These are phyloP conservation scores for Stemphylium lycopersici DNA, from an alignment of 2,329 filamentous ascomycete genomes.

Conservation along the genomic window DNA sequence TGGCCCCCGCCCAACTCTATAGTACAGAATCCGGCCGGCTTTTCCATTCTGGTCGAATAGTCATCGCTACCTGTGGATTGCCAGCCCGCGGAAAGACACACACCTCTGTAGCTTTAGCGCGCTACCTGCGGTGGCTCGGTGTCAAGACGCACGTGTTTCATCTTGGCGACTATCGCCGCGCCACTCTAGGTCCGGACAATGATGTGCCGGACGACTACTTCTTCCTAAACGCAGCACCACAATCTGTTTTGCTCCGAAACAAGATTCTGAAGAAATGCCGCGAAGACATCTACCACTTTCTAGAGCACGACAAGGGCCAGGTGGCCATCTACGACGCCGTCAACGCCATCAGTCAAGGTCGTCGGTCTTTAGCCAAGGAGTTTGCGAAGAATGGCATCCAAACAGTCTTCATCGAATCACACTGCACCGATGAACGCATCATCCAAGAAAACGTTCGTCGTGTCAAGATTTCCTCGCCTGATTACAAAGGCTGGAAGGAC, in stretches of 20 bases:
- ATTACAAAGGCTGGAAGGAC: constrained; percentile 92
- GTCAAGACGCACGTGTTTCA: constrained; percentile 99
- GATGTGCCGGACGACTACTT: constrained; percentile 97
- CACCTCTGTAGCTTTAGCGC: constrained; percentile 91
- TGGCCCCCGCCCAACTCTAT: constrained; percentile 96
- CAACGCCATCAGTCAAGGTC: constrained; percentile 83
- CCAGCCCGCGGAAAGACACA: constrained; percentile 98
- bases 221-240: constrained; percentile 89
- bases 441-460: constrained; percentile 95
- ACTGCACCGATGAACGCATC: constrained; percentile 89
- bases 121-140: constrained; percentile 94
- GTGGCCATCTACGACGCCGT: constrained; percentile 99
- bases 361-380: constrained; percentile 87
- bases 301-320: constrained; percentile 97
- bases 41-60: constrained; percentile 96
- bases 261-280: constrained; percentile 98
- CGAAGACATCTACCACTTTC: constrained; percentile 94
- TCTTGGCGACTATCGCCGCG: constrained; percentile 92
- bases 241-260: constrained; percentile 90
- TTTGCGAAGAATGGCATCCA: constrained; percentile 97
- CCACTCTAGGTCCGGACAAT: constrained; percentile 81
- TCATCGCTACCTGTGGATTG: constrained; percentile 94
- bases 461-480: constrained; percentile 96
- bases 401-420: constrained; percentile 96
- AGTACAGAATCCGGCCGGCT: constrained; percentile 96